These are phyloP conservation scores for Phytophthora quininea DNA, from an alignment of 352 stramenopile species.

Conservation along the genomic window DNA sequence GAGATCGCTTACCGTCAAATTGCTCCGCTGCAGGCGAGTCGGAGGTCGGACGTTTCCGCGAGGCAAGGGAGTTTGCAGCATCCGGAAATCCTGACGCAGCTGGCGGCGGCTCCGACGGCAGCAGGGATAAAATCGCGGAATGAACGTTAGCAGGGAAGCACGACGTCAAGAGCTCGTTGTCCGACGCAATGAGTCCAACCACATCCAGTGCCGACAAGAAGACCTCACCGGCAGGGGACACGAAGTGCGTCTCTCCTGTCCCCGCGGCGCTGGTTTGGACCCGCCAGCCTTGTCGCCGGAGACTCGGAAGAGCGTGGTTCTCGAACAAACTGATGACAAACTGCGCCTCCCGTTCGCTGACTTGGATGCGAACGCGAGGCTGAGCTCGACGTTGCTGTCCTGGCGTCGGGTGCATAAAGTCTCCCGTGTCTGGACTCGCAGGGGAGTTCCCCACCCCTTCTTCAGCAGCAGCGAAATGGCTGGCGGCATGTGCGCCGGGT, in stretches of 20 bases:
- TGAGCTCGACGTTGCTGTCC: slow-evolving; percentile 7
- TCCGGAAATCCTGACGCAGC: slow-evolving; percentile 10
- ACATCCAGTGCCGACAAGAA: slow-evolving; percentile 70
- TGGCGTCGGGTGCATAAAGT: slow-evolving; percentile 27
- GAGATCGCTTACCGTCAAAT: slow-evolving; percentile 35
- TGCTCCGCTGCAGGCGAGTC: slow-evolving; percentile 28
- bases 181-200: slow-evolving; percentile 75
- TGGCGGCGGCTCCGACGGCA: slow-evolving; percentile 39
- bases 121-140: slow-evolving; percentile 70
- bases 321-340: slow-evolving; percentile 83
- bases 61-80: not conserved
- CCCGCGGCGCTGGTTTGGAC: slow-evolving; percentile 47
- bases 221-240: slow-evolving; percentile 43
- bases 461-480: slow-evolving; percentile 42
- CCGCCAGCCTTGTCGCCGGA: slow-evolving; percentile 73
- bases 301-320: slow-evolving; percentile 70
- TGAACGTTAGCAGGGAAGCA: slow-evolving; percentile 83
- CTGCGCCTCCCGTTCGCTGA: slow-evolving; percentile 77
- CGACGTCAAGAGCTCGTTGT: slow-evolving; percentile 57
- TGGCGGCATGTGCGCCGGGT: slow-evolving; percentile 54
- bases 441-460: slow-evolving; percentile 23
- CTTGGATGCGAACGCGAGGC: slow-evolving; percentile 41
- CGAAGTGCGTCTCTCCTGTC: slow-evolving; percentile 26
- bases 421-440: slow-evolving; percentile 26
- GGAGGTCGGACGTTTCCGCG: slow-evolving; percentile 32